Evolutionary conservation across 2,329 filamentous ascomycete species (phyloP).

Genomic region (Neurospora sp.): DNA sequence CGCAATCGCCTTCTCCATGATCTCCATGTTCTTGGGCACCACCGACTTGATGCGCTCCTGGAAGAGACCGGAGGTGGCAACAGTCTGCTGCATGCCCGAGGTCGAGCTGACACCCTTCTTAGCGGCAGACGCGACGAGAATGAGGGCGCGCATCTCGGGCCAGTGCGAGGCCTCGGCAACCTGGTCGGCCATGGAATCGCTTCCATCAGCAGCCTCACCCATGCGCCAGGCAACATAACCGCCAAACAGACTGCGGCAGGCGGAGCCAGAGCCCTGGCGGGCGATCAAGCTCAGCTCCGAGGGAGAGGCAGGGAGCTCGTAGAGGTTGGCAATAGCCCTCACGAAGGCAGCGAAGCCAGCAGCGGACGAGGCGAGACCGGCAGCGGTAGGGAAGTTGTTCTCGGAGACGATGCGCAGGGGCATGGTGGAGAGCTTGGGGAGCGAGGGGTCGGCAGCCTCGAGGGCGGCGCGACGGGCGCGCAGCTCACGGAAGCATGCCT

Average conservation of each 20-base stretch:
- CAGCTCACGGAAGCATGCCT: constrained; percentile 85
- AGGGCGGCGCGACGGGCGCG: constrained; percentile 65
- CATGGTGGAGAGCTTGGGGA: constrained; percentile 72
- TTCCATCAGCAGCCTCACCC: constrained; percentile 65
- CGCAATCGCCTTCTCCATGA: constrained; percentile 74
- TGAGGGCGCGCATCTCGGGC: constrained; percentile 87
- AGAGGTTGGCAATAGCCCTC: constrained; percentile 83
- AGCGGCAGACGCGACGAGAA: constrained; percentile 82
- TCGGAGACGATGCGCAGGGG: constrained; percentile 82
- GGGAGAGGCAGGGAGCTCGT: constrained; percentile 70
- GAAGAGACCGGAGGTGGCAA: constrained; percentile 84
- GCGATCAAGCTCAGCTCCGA: constrained; percentile 82
- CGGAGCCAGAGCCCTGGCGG: constrained; percentile 86
- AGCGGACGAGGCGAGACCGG: constrained; percentile 68
- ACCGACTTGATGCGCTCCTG: constrained; percentile 61
- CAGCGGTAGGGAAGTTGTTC: constrained; percentile 99
- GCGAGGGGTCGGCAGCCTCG: constrained; percentile 58
- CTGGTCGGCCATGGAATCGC: constrained; percentile 78
- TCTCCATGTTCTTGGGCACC: constrained; percentile 72
- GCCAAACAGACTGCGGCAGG: constrained; percentile 85
- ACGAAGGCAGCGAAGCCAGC: constrained; percentile 63
- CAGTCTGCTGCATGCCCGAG: constrained; percentile 93
- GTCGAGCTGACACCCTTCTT: constrained; percentile 95
- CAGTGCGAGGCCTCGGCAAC: constrained; percentile 85
- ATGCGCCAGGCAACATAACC: constrained; percentile 94